phyloP scores from a whole-genome alignment of 83 land plant species.

The Thuja plicata region DNA sequence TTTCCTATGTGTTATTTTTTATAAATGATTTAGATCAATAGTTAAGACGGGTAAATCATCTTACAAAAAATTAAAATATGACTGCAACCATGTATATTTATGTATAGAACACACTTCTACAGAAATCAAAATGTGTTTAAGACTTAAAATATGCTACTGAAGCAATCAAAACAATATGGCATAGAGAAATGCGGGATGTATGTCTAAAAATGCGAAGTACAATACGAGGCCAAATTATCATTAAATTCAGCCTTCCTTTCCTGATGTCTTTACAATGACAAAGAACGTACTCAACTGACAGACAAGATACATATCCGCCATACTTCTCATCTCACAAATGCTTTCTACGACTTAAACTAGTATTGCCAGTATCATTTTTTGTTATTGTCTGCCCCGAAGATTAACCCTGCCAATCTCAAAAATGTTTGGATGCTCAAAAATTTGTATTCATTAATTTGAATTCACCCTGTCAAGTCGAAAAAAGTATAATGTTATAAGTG shows the following conservation, averaged over 20 bases:
- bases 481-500: neutral
- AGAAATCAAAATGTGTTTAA: neutral
- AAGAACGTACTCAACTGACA: neutral
- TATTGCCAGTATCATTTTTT: neutral
- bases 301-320: neutral
- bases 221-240: neutral
- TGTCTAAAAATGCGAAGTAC: neutral
- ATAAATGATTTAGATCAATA: neutral
- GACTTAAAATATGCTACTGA: neutral
- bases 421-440: neutral
- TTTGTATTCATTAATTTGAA: neutral
- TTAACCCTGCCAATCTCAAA: neutral
- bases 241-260: neutral
- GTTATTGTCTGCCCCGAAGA: neutral
- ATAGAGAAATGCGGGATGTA: neutral
- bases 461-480: neutral
- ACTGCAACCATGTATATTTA: neutral
- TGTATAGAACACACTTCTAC: neutral
- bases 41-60: neutral
- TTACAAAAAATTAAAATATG: neutral
- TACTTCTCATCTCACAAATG: neutral
- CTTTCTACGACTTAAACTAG: neutral
- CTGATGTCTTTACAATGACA: neutral
- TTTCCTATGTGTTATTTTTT: no score
- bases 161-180: neutral